Base-by-base conservation (phyloP, 345 rosid species). In the Cardamine chenopodiifolia region DNA sequence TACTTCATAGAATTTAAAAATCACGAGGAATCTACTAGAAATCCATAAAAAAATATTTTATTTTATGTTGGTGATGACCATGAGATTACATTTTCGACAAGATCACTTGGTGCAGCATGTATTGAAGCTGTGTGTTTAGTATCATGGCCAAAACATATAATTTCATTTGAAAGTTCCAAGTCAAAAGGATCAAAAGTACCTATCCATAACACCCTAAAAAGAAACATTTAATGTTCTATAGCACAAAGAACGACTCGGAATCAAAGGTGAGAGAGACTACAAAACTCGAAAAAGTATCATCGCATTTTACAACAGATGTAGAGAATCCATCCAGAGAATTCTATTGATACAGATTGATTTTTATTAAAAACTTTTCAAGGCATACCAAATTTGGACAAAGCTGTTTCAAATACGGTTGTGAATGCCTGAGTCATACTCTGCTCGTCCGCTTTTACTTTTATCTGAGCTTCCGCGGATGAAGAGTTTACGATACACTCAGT, bases 401-500 rank as follows among this genome's bases (percentile, higher is more conserved):
- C 90, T 58, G 90, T 77, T 64, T 75, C 85, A 81, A 88, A 89
- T 57, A 85, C 57, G 29, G 81, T 55, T 8, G 82, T 66, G 83
- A 95, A 90, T 29, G 80, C 88, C 72, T 85, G 76, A 8, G 97
- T 82, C 52, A 92, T 77, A 70, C 73, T 82, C 77, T 86, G 93
- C 79, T 95, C 97, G 17, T 95, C 97, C 0, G 93, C 96, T 80
- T 92, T 95, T 57, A 95, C 85, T 79, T 81, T 92, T 48, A 88
- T 68, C 74, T 85, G 93, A 48, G 93, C 89, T 79, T 86, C 89
- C 14, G 91, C 88, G 29, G 91, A 79, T 67, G 96, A 82, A 13
- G 90, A 82, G 84, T 89, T 92, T 86, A 95, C 85, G 83, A 90
- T 82, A 75, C 96, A 95, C 81, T 90, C 99, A 12, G 88, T 83